Conservation (phyloP, 139 green algal genomes). For the Ettlia oleoabundans region DNA sequence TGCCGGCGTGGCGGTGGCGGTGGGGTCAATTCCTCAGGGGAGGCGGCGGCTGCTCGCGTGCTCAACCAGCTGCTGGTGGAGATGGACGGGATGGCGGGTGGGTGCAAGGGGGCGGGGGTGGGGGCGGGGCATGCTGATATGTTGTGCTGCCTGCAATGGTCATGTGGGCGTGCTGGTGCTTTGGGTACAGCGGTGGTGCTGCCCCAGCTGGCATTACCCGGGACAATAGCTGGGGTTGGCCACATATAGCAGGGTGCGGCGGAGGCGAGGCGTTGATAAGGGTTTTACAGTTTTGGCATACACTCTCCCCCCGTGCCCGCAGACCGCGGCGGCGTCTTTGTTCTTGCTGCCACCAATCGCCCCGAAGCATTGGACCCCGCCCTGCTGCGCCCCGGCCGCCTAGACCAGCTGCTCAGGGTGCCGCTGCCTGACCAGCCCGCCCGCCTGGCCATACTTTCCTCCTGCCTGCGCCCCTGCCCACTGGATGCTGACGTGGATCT, state of each 20-base stretch:
- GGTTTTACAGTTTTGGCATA: too few species aligned
- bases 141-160: too few species aligned
- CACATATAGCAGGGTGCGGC: too few species aligned
- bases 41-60: conserved; percentile 35
- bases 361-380: conserved; percentile 77
- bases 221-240: too few species aligned
- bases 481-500: conserved; percentile 40
- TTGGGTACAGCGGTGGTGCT: too few species aligned
- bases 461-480: conserved; percentile 29
- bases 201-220: too few species aligned
- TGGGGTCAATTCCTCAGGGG: conserved; percentile 23
- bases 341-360: conserved; percentile 80
- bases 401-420: conserved; percentile 68
- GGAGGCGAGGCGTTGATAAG: too few species aligned
- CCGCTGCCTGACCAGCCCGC: conserved; percentile 48
- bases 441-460: conserved; percentile 42
- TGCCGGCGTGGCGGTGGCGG: conserved; percentile 40
- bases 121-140: too few species aligned
- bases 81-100: conserved; percentile 50
- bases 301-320: not conserved
- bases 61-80: conserved; percentile 63
- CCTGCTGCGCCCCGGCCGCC: conserved; percentile 71
- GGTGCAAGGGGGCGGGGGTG: not conserved
- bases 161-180: too few species aligned
- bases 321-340: conserved; percentile 54